phyloP scores from a whole-genome alignment of 2,329 filamentous ascomycete species.

The Cladosporium sp. region DNA sequence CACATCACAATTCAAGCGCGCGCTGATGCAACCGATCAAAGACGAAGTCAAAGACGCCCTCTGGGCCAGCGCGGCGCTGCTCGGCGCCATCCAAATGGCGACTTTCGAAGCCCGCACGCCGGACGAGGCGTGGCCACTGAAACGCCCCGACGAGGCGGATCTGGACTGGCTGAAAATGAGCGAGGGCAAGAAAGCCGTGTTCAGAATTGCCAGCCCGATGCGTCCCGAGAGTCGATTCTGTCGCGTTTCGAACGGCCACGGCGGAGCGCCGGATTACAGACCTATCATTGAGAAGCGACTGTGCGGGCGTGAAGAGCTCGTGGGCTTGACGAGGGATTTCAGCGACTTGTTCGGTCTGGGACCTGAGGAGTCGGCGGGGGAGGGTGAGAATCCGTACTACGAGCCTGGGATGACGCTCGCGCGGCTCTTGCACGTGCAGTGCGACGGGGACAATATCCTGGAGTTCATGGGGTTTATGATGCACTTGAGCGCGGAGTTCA shows the following conservation, averaged over 20 bases:
- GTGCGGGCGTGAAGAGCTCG: slow-evolving; percentile 16
- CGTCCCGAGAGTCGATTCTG: slow-evolving; percentile 48
- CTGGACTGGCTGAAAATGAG: slow-evolving; percentile 57
- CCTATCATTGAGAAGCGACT: slow-evolving; percentile 1
- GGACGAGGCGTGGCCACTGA: slow-evolving; percentile 55
- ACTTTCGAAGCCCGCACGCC: slow-evolving; percentile 41
- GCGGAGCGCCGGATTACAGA: neutral
- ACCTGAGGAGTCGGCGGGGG: slow-evolving; percentile 16
- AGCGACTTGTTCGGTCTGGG: slow-evolving; percentile 15
- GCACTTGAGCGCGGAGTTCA: slow-evolving; percentile 43
- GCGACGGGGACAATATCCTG: slow-evolving; percentile 40
- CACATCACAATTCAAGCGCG: slow-evolving; percentile 45
- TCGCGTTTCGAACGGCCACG: slow-evolving; percentile 6
- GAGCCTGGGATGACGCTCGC: slow-evolving; percentile 30
- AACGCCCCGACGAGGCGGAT: slow-evolving; percentile 38
- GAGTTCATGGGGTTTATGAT: slow-evolving; percentile 47
- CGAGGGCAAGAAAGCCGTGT: slow-evolving; percentile 54
- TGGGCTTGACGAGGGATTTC: slow-evolving; percentile 9
- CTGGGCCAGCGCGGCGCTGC: slow-evolving; percentile 45
- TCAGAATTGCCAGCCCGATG: slow-evolving; percentile 47
- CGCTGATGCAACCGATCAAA: slow-evolving; percentile 36
- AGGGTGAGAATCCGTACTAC: slow-evolving; percentile 29
- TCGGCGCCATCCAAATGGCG: slow-evolving; percentile 45
- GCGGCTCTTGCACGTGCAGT: slow-evolving; percentile 34
- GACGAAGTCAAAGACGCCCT: slow-evolving; percentile 42